A percentile compares a stretch with the other conserved stretches of the same genome.
Evolutionary conservation across 768 basidiomycete species (phyloP).

Genomic region (Suillus paluster): DNA sequence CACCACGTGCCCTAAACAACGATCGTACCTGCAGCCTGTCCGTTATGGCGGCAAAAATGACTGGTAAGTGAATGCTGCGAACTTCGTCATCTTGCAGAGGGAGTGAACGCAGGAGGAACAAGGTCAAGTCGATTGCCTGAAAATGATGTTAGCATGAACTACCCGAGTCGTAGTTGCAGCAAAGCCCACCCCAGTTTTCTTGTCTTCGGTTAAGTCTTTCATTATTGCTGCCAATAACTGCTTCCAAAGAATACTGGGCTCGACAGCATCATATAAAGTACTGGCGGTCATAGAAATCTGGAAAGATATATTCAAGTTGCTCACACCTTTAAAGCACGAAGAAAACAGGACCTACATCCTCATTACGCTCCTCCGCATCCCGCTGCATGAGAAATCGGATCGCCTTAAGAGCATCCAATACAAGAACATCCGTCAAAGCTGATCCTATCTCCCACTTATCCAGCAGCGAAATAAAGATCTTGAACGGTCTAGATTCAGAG

Average conservation of each 20-base stretch:
- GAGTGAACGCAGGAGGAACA: constrained; percentile 77
- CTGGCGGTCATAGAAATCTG: constrained; percentile 83
- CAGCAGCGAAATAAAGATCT: constrained; percentile 91
- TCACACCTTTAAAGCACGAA: background rate
- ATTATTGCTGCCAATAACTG: constrained; percentile 65
- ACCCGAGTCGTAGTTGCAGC: background rate
- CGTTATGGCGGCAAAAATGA: constrained; percentile 71
- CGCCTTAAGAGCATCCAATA: constrained; percentile 80
- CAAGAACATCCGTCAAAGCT: constrained; percentile 74
- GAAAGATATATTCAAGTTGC: constrained; percentile 8
- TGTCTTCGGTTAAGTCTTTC: constrained; percentile 52
- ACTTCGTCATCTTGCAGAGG: constrained; percentile 87
- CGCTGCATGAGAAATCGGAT: constrained; percentile 60
- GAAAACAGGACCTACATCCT: constrained; percentile 57
- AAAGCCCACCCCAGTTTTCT: constrained; percentile 50
- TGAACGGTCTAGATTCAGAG: constrained; percentile 85
- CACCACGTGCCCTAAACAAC: background rate
- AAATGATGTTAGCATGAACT: constrained; percentile 12
- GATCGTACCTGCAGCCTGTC: constrained; percentile 64
- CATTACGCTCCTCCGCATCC: constrained; percentile 50
- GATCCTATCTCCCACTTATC: constrained; percentile 98
- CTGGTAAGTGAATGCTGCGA: constrained; percentile 76
- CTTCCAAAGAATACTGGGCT: constrained; percentile 88
- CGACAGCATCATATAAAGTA: constrained; percentile 90
- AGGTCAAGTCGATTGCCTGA: constrained; percentile 69